Conservation (phyloP, 768 basidiomycete species). For the Infundibulicybe gibba region DNA sequence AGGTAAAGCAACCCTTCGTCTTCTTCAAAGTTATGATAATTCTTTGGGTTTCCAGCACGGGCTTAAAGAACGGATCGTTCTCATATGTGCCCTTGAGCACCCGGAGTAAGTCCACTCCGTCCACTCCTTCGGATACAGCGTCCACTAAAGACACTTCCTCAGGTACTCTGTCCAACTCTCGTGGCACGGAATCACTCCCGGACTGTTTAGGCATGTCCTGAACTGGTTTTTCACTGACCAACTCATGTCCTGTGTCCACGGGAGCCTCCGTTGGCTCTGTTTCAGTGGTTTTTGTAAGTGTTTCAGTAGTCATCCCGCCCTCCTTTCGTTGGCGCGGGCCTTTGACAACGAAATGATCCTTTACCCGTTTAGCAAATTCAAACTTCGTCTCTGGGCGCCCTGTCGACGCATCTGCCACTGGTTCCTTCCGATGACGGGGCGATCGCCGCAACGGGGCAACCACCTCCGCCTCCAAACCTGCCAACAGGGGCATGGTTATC, state of each 20-base stretch:
- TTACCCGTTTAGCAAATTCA: constrained; percentile 5
- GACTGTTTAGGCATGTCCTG: too few relatives aligned
- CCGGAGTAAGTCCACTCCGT: constrained; percentile 1
- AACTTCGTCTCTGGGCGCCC: constrained; percentile 1
- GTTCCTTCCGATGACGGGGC: background rate
- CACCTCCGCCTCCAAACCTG: constrained; percentile 3
- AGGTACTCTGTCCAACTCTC: background rate
- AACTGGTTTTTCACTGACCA: too few relatives aligned
- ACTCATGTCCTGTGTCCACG: too few relatives aligned
- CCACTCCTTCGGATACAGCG: constrained; percentile 1
- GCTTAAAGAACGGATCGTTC: constrained; percentile 23
- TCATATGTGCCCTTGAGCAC: constrained; percentile 10
- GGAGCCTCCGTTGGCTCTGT: too few relatives aligned
- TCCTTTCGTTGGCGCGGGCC: constrained; percentile 13
- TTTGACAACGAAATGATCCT: constrained; percentile 9
- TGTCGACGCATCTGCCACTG: too few relatives aligned
- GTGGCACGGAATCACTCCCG: too few relatives aligned
- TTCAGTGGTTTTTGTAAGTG: background rate
- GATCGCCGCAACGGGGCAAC: background rate
- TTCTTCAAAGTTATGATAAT: constrained; percentile 22
- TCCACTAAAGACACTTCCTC: constrained; percentile 1
- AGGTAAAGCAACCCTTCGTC: constrained; percentile 16
- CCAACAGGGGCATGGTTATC: constrained; percentile 5
- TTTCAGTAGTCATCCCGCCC: too few relatives aligned
- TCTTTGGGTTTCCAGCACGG: constrained; percentile 16